These are phyloP conservation scores for Ceratobasidium sp. DNA, from an alignment of 1,284 basidiomycete species.

Conservation along the genomic window DNA sequence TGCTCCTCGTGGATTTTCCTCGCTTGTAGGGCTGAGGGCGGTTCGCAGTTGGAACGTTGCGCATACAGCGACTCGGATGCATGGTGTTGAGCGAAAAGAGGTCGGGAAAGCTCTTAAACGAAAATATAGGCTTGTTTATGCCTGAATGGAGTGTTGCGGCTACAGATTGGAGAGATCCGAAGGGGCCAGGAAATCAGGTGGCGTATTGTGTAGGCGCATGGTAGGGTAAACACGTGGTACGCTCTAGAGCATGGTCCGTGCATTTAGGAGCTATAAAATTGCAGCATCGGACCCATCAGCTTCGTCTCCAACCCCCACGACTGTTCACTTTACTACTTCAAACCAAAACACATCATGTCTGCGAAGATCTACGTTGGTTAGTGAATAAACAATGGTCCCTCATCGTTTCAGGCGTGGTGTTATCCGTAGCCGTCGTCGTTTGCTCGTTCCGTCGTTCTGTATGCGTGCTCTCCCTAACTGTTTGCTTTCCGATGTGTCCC, in stretches of 20 bases:
- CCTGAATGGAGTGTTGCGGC: background rate
- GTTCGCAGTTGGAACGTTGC: slow-evolving; percentile 20
- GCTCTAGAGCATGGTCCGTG: slow-evolving; percentile 11
- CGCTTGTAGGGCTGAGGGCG: background rate
- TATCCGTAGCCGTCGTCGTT: slow-evolving; percentile 17
- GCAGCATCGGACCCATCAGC: background rate
- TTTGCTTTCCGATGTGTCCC: slow-evolving; percentile 25
- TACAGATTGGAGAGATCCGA: background rate
- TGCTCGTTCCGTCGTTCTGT: slow-evolving; percentile 35
- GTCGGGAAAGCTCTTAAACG: no score
- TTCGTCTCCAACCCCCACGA: background rate
- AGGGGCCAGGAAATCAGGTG: background rate
- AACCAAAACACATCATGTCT: slow-evolving; percentile 17
- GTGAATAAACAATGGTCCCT: slow-evolving; percentile 20
- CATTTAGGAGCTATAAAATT: slow-evolving; percentile 31
- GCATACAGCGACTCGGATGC: background rate
- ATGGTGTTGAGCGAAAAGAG: no score
- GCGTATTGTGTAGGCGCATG: slow-evolving; percentile 20
- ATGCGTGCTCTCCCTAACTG: slow-evolving; percentile 33
- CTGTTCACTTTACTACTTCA: no score
- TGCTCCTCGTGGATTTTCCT: background rate
- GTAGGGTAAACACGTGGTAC: slow-evolving; percentile 5
- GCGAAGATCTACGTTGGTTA: slow-evolving; percentile 44
- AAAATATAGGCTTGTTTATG: background rate
- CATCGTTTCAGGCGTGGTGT: slow-evolving; percentile 10